Conservation (phyloP, 2,329 filamentous ascomycete genomes). For the Penicillium sclerotiorum region DNA sequence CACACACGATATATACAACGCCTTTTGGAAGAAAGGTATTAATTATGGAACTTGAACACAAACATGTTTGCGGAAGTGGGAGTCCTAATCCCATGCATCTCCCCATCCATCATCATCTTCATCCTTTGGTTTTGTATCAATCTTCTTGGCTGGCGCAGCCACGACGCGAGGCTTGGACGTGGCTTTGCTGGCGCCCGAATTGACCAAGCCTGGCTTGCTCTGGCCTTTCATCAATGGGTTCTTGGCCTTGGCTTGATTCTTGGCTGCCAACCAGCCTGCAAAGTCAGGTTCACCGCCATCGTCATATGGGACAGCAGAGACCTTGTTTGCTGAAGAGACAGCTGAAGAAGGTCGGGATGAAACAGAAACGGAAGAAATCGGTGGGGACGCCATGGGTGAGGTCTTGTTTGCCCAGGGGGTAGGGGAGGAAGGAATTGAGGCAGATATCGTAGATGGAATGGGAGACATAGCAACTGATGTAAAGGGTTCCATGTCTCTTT, state of each 20-base stretch:
- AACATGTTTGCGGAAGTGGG: background rate
- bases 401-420: slow-evolving; percentile 30
- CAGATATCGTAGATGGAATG: too few relatives aligned
- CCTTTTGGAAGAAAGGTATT: background rate
- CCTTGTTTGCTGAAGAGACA: slow-evolving; percentile 30
- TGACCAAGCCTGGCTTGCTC: slow-evolving; percentile 57
- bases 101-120: slow-evolving; percentile 51
- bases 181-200: slow-evolving; percentile 48
- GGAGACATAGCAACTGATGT: slow-evolving; percentile 38
- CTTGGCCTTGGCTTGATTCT: slow-evolving; percentile 71
- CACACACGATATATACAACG: slow-evolving; percentile 10
- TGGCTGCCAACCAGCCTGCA: slow-evolving; percentile 89
- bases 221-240: slow-evolving; percentile 84
- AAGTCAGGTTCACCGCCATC: slow-evolving; percentile 92
- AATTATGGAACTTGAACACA: too few relatives aligned
- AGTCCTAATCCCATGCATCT: slow-evolving; percentile 50
- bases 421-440: slow-evolving; percentile 28
- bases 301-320: slow-evolving; percentile 63
- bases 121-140: slow-evolving; percentile 64
- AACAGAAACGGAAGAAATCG: too few relatives aligned
- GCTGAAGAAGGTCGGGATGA: too few relatives aligned
- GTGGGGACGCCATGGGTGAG: too few relatives aligned
- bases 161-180: slow-evolving; percentile 55
- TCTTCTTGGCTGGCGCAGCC: slow-evolving; percentile 62
- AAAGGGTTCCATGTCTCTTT: slow-evolving; percentile 48